Conservation (phyloP, 176 grass and related monocot genomes). For the Avena sativa region DNA sequence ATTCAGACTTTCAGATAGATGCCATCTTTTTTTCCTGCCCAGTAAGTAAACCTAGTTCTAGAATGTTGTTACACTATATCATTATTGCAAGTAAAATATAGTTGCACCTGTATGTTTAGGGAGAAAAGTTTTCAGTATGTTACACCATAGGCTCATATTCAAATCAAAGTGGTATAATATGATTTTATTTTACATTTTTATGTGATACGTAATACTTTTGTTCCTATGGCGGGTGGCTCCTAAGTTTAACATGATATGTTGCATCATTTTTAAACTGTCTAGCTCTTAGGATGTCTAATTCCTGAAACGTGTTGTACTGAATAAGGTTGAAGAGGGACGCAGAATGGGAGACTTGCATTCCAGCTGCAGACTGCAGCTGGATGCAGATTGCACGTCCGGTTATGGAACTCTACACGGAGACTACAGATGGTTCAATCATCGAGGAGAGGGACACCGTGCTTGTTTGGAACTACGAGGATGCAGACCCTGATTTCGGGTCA, state of each 20-base stretch:
- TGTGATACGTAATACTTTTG: not conserved
- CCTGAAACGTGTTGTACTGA: constrained; percentile 3
- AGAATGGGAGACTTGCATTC: constrained; percentile 74
- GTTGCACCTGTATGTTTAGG: not conserved
- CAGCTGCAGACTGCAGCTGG: constrained; percentile 74
- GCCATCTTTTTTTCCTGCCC: not conserved
- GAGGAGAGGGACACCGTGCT: constrained; percentile 79
- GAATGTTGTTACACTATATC: not conserved
- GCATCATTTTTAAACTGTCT: not conserved
- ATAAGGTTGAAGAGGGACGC: constrained; percentile 63
- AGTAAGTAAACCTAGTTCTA: too few species aligned
- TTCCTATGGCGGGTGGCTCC: not conserved
- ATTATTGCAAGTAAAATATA: not conserved
- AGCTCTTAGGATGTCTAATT: constrained; percentile 7
- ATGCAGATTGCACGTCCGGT: constrained; percentile 88
- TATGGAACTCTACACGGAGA: constrained; percentile 83
- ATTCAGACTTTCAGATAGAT: not conserved
- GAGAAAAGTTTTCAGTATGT: not conserved
- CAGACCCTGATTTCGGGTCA: constrained; percentile 91
- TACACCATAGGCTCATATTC: not conserved
- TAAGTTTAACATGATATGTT: constrained; percentile 5
- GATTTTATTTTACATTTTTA: not conserved
- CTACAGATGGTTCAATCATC: constrained; percentile 88
- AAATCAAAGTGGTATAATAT: not conserved
- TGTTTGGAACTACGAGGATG: constrained; percentile 92